Evolutionary conservation across 164 flowering plant genomes (phyloP).

Genomic region (Vitis rotundifolia): DNA sequence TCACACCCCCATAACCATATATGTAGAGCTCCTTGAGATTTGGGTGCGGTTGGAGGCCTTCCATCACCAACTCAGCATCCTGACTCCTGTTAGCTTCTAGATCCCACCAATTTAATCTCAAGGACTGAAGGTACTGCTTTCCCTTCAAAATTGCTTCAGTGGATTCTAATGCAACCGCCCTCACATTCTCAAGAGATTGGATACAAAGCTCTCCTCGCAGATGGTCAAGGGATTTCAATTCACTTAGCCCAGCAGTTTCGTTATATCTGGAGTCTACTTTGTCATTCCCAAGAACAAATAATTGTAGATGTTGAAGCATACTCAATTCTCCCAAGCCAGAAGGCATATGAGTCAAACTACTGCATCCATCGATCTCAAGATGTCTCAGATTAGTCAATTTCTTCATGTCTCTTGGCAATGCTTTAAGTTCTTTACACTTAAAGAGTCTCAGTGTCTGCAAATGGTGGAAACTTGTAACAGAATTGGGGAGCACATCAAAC

Average conservation of each 20-base stretch:
- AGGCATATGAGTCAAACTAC: neutral
- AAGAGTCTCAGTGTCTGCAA: neutral
- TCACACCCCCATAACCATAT: neutral
- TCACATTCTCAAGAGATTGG: too few relatives aligned
- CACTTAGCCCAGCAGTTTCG: neutral
- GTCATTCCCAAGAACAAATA: neutral
- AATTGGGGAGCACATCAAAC: neutral
- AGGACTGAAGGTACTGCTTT: too few relatives aligned
- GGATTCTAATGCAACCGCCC: too few relatives aligned
- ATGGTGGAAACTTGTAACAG: neutral
- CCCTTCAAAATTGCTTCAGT: too few relatives aligned
- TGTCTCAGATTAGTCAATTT: neutral
- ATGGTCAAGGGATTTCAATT: neutral
- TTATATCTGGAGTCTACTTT: too few relatives aligned
- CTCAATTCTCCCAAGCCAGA: too few relatives aligned
- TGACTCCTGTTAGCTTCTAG: too few relatives aligned
- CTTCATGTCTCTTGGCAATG: too few relatives aligned
- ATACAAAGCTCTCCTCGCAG: neutral
- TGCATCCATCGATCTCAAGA: neutral
- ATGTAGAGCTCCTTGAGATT: neutral
- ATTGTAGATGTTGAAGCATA: neutral
- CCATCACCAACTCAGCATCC: neutral
- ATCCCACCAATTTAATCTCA: too few relatives aligned
- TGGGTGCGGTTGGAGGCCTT: slow-evolving; percentile 3
- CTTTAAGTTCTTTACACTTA: neutral